Evolutionary conservation across 2,329 filamentous ascomycete species (phyloP).

Genomic region (Fusarium sororula): DNA sequence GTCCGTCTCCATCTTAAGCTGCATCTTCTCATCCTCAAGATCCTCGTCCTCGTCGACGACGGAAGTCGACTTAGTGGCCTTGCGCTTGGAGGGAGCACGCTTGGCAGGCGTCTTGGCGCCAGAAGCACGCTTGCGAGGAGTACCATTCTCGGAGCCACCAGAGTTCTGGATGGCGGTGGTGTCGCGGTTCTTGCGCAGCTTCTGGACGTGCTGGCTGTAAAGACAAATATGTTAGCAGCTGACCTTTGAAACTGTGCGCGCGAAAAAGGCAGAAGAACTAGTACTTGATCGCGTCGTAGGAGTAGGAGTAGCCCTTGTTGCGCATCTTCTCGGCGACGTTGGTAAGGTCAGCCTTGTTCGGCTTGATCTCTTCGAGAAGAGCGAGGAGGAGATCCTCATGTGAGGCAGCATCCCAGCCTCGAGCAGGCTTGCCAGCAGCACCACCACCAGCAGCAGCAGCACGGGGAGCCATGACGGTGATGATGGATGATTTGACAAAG

Average conservation of each 20-base stretch:
- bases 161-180: conserved; percentile 35
- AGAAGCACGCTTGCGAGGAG: conserved; percentile 37
- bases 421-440: conserved; percentile 33
- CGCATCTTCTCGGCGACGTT: conserved; percentile 46
- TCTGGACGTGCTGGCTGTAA: conserved; percentile 57
- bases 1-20: conserved; percentile 41
- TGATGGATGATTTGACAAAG: background rate
- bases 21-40: conserved; percentile 35
- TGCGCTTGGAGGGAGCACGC: conserved; percentile 42
- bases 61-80: conserved; percentile 26
- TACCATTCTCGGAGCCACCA: conserved; percentile 19
- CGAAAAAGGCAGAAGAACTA: background rate
- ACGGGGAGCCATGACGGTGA: conserved; percentile 6
- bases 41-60: conserved; percentile 38
- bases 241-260: background rate
- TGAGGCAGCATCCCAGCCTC: conserved; percentile 49
- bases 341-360: conserved; percentile 46
- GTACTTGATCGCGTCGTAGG: conserved; percentile 53
- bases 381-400: conserved; percentile 52
- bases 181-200: conserved; percentile 52
- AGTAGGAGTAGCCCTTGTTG: conserved; percentile 51
- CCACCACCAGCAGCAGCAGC: conserved; percentile 26
- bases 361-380: conserved; percentile 49
- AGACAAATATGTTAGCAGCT: conserved; percentile 22
- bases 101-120: conserved; percentile 40